Evolutionary conservation across 345 rosid genomes (phyloP).

Genomic region (Eucalyptus erythrocorys): DNA sequence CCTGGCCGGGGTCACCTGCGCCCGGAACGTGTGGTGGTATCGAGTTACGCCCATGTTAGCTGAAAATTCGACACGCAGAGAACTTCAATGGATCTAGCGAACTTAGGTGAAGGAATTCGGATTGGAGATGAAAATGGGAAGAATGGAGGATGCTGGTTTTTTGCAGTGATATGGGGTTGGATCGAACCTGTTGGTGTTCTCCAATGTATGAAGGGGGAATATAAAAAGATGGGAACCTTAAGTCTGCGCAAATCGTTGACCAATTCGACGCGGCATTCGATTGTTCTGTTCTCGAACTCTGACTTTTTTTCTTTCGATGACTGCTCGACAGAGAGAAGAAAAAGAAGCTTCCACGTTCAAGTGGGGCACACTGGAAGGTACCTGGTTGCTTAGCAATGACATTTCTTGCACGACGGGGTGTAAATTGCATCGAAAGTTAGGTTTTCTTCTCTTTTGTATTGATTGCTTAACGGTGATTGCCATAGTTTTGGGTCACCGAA

Average conservation of each 20-base stretch:
- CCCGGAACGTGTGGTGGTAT: slow-evolving; percentile 8
- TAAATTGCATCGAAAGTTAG: background rate
- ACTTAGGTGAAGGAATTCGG: background rate
- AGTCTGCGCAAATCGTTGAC: background rate
- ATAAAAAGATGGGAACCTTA: background rate
- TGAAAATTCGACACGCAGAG: background rate
- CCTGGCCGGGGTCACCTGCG: slow-evolving; percentile 14
- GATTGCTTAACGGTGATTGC: background rate
- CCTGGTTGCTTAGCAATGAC: background rate
- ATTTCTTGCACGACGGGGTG: background rate
- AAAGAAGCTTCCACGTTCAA: background rate
- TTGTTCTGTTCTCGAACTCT: background rate
- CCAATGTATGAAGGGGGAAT: background rate
- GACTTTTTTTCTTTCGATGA: background rate
- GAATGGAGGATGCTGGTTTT: background rate
- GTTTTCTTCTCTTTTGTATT: background rate
- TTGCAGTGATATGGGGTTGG: background rate
- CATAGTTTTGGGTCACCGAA: background rate
- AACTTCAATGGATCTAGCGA: background rate
- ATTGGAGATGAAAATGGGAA: background rate
- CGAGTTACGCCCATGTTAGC: slow-evolving; percentile 3
- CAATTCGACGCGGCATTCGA: background rate
- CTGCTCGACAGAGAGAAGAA: background rate
- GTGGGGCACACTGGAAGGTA: background rate
- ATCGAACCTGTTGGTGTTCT: background rate